A percentile compares a stretch with the other conserved stretches of the same genome.
These are phyloP conservation scores for Solanum rostratum DNA, from an alignment of 257 asterid species.

Conservation along the genomic window DNA sequence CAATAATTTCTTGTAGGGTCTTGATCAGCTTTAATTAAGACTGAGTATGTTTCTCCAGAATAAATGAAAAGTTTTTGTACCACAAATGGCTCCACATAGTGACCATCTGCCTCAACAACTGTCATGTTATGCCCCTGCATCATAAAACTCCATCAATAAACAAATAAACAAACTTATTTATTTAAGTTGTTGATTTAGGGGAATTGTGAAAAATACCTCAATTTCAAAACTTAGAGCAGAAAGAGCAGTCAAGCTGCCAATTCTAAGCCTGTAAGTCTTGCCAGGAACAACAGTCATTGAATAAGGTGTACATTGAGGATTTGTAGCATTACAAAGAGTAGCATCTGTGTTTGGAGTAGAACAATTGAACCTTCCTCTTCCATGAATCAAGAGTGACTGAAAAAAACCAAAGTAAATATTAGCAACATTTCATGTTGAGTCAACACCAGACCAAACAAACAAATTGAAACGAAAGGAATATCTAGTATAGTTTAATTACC, in stretches of 20 bases:
- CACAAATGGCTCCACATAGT: constrained; percentile 72
- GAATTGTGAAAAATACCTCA: constrained; percentile 22
- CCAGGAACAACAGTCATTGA: constrained; percentile 55
- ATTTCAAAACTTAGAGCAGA: constrained; percentile 80
- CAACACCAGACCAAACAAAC: background rate
- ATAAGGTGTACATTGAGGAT: constrained; percentile 57
- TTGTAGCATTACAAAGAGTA: constrained; percentile 47
- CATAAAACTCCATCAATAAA: background rate
- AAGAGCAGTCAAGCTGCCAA: constrained; percentile 78
- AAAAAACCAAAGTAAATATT: background rate
- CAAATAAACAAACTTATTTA: background rate
- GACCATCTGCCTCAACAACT: constrained; percentile 88
- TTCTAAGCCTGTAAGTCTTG: constrained; percentile 64
- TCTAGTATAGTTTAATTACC: constrained; percentile 18
- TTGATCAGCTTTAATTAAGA: constrained; percentile 55
- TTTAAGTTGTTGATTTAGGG: background rate
- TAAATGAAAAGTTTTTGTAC: constrained; percentile 65
- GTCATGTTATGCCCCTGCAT: constrained; percentile 69
- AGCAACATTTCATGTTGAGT: background rate
- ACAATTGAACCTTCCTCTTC: constrained; percentile 74
- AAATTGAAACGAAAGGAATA: background rate
- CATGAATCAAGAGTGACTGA: constrained; percentile 78
- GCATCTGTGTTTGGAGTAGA: constrained; percentile 26
- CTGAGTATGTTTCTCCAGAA: constrained; percentile 86
- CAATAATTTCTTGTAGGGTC: constrained; percentile 72